These are phyloP conservation scores for Trametes cinnabarina DNA, from an alignment of 768 basidiomycete species.

Conservation along the genomic window DNA sequence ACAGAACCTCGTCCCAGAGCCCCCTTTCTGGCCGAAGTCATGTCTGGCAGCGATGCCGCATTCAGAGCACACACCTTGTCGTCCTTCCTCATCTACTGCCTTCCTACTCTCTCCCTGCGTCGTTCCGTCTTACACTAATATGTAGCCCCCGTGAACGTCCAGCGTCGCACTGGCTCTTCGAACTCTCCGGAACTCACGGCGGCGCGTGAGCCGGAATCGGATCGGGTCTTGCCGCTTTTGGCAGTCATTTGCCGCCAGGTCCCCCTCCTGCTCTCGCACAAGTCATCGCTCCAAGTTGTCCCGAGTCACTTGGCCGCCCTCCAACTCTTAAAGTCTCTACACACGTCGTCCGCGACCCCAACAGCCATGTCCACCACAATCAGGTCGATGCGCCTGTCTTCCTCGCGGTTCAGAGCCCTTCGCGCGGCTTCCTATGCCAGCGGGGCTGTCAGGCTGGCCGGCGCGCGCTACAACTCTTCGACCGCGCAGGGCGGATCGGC, in stretches of 20 bases:
- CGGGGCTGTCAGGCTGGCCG: slow-evolving; percentile 5
- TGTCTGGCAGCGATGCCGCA: not conserved
- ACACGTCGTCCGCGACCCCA: not conserved
- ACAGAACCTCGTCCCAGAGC: not conserved
- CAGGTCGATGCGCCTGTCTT: slow-evolving; percentile 9
- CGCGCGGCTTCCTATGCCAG: slow-evolving; percentile 1
- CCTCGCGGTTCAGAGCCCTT: slow-evolving; percentile 4
- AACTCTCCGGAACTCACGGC: not conserved
- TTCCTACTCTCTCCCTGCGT: not conserved
- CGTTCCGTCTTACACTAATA: not conserved
- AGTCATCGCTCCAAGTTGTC: not conserved
- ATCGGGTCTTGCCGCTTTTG: slow-evolving; percentile 6
- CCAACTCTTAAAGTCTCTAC: not conserved
- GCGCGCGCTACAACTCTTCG: slow-evolving; percentile 14
- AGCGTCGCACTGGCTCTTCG: no score
- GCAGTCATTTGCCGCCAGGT: slow-evolving; percentile 5
- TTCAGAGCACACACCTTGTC: not conserved
- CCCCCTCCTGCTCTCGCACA: not conserved
- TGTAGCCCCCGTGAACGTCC: not conserved
- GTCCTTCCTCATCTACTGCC: not conserved
- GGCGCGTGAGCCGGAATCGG: slow-evolving; percentile 1
- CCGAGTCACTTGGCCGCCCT: slow-evolving; percentile 5
- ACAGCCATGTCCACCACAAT: slow-evolving; percentile 9
- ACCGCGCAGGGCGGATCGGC: slow-evolving; percentile 41
- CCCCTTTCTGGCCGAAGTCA: not conserved